Evolutionary conservation across 2,329 filamentous ascomycete species (phyloP), one percentile per base, ranked within the genome.

Genomic region (Colletotrichum lentis): DNA sequence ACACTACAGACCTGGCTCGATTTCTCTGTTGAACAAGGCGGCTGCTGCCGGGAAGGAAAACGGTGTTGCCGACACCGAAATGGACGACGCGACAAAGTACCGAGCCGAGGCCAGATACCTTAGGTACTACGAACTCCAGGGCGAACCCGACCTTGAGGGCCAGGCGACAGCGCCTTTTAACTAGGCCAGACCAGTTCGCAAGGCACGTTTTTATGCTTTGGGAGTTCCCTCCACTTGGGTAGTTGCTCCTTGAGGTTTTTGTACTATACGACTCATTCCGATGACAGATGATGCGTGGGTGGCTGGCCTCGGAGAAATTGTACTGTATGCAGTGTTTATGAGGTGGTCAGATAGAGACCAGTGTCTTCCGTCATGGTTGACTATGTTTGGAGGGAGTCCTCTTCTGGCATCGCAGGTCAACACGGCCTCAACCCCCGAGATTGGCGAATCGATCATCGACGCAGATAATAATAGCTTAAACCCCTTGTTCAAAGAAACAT

Each of bases 141-240:
- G 72, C 44, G 84, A 86, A 54, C 79, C 82, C 2, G 80, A 82
- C 55, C 71, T 80, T 12, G 81, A 80, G 50, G 81, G 82, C 0
- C 82, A 82, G 70, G 86, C 85, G 4, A 81, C 80, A 3, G 85
- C 83, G 7, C 77, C 80, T 54, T 88, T 88, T 73, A 80, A 87
- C 76, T 86, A 80, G 66, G 43, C 31, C 7, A 18, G 5, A 18
- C 41, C 43, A 3, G 3, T n/a, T 24, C 55, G 27, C 41, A 4
- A 16, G 22, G n/a, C 20, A 22, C n/a, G 43, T 67, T 61, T 67
- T 61, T 10, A 50, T 44, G 50, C 50, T 67, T 20, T 27, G 35
- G 64, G 64, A 52, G 50, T 50, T 61, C 16, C 55, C 3, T 16
- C n/a, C 49, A 43, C 49, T 24, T 50, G 50, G 44, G 59, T 55